phyloP scores from a whole-genome alignment of 306 rosid genomes.

The Pueraria montana region DNA sequence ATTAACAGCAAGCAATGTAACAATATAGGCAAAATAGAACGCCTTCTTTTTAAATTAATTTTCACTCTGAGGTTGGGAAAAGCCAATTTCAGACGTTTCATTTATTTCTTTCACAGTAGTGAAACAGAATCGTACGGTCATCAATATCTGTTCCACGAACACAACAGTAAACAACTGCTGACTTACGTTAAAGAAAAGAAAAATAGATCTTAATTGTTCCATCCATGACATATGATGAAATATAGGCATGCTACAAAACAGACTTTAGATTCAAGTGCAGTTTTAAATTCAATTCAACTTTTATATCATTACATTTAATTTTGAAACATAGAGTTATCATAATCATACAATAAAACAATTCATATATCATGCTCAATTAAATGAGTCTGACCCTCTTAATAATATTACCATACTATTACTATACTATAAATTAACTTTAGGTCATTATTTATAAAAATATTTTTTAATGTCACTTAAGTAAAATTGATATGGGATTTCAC shows the following conservation, averaged over 20 bases:
- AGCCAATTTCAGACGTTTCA: conserved; percentile 68
- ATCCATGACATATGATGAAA: not conserved
- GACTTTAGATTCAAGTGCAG: not conserved
- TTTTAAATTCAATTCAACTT: not conserved
- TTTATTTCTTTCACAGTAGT: conserved; percentile 58
- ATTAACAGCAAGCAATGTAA: too few species aligned
- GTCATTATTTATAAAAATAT: too few species aligned
- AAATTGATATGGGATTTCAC: not conserved
- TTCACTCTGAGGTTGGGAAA: conserved; percentile 47
- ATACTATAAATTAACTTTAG: too few species aligned
- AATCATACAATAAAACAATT: not conserved
- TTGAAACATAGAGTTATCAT: not conserved
- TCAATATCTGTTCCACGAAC: conserved; percentile 49
- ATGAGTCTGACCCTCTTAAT: too few species aligned
- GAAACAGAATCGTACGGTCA: conserved; percentile 61
- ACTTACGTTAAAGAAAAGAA: conserved; percentile 49
- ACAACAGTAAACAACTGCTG: conserved; percentile 47
- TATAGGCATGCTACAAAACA: not conserved
- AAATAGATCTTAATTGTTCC: too few species aligned
- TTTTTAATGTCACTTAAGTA: not conserved
- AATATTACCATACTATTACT: too few species aligned
- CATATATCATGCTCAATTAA: too few species aligned
- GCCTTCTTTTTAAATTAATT: not conserved
- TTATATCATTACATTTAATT: not conserved
- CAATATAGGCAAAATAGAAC: not conserved